Conservation (phyloP, 1,139 yeast species). For the Komagataea norvegica region DNA sequence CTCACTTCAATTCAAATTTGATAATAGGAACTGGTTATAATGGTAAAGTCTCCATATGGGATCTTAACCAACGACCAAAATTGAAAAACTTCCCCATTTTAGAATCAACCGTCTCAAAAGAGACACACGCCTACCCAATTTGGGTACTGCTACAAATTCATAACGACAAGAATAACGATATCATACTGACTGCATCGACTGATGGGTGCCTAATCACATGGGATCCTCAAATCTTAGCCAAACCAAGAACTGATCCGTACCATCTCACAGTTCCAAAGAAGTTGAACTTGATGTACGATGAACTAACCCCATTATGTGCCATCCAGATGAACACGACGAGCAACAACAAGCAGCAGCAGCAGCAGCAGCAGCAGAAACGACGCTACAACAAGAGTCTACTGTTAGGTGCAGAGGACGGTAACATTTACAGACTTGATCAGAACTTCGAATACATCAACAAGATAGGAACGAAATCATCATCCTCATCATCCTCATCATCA, state of each 20-base stretch:
- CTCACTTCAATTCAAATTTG: constrained; percentile 33
- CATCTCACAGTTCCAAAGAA: constrained; percentile 28
- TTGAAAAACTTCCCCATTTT: constrained; percentile 25
- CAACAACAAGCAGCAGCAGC: not conserved
- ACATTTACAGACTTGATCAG: constrained; percentile 39
- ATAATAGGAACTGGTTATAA: constrained; percentile 44
- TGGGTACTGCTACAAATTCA: constrained; percentile 32
- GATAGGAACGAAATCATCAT: constrained; percentile 25
- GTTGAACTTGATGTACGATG: constrained; percentile 30
- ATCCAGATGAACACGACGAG: constrained; percentile 32
- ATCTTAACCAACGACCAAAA: constrained; percentile 29
- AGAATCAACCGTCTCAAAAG: constrained; percentile 28
- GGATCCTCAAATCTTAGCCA: constrained; percentile 41
- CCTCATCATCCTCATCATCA: too few species aligned
- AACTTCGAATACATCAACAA: constrained; percentile 27
- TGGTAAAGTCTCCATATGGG: constrained; percentile 47
- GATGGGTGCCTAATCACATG: constrained; percentile 46
- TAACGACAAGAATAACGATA: constrained; percentile 29
- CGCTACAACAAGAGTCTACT: constrained; percentile 26
- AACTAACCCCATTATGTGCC: constrained; percentile 36
- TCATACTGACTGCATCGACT: constrained; percentile 37
- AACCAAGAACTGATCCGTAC: constrained; percentile 33
- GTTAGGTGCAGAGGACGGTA: constrained; percentile 45
- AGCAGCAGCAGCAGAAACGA: not conserved
- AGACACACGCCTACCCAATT: constrained; percentile 41